Base-by-base conservation (phyloP, 129 eudicot species). In the Logfia minima region DNA sequence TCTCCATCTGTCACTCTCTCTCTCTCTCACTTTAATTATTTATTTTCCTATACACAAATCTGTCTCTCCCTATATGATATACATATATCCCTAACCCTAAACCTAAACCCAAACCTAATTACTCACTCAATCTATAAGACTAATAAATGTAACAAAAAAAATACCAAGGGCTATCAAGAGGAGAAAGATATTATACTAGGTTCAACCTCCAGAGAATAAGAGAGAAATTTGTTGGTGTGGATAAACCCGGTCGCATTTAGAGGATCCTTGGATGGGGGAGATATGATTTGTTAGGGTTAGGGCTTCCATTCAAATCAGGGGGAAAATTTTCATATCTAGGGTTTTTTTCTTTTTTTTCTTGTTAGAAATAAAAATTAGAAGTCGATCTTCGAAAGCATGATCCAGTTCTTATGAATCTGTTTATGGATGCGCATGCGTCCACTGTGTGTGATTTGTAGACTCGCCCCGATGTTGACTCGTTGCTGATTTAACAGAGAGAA, bases 301-400 rank as follows among this genome's bases (percentile, higher is more conserved):
- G 96, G 90, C 76, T 90, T 75, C 87, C 87, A 80, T 84, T 85
- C 81, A 83, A 77, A 84, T 63, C 51, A 80, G 81, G 85, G 84
- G 70, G 17, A 3, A 43, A 83, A 78, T 43, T 70, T 76, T 83
- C 81, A 83, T 74, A 21, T 70, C 65, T 28, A 68, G 22, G 80
- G 73, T 24, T 63, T 31, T 79, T 53, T 45, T 56, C 8, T 35
- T 43, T 43, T 16, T 35, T 6, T 35, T n/a, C 35, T 28, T 79
- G 39, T 34, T 45, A 24, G 21, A 60, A 56, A 37, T 22, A 73
- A 55, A 60, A 18, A 10, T 72, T 74, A 53, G 77, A 19, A 85
- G 56, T 67, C 31, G 80, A 82, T 79, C 68, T 68, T 52, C 75
- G 34, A 35, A 31, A 66, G 73, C 79, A 66, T 76, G 78, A 70